Base-by-base conservation (phyloP, 371 early-diverging fungal species). In the Rhizoclosmatium hyalinum region DNA sequence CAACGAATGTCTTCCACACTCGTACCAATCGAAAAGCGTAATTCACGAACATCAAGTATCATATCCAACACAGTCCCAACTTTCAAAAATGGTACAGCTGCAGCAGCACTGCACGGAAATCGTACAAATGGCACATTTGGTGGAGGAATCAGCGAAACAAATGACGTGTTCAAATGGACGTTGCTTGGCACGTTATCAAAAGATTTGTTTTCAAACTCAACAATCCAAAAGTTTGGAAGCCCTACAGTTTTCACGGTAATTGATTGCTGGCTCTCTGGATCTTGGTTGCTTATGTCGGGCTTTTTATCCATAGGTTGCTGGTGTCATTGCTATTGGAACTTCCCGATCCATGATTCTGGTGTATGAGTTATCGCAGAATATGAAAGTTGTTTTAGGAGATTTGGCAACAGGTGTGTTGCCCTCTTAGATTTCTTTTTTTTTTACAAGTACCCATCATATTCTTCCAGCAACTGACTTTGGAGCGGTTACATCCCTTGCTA, bases 141-240 rank as follows among this genome's bases (percentile, higher is more conserved):
- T 32, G 32, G 32, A 32, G 32, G 32, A 32, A 32, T 32, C 32
- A 32, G 32, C 32, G 32, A 32, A 12, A 79, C 81, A 44, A 71
- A 75, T 39, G 92, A 93, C 72, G 88, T 92, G 24, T 91, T 94
- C 62, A 82, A 87, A 75, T 94, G 93, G 94, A 91, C 91, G 2
- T 88, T 89, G 1, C 78, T 94, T 24, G 74, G 83, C 2, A 89
- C 87, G 70, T 83, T 94, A 19, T 91, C 92, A 4, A 87, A 91
- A 46, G 89, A 91, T 24, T 76, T 93, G 3, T 89, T 89, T 65
- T 89, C 92, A 1, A 87, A 89, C 21, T 85, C 84, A 2, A 86
- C 89, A 63, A 87, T 81, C 21, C 79, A 83, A 50, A 85, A 79
- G 68, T 80, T 84, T 71, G 93, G 93, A 0, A 79, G 88, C 4